Evolutionary conservation across 805 yeast genomes (phyloP).

Genomic region (Millerozyma acaciae): DNA sequence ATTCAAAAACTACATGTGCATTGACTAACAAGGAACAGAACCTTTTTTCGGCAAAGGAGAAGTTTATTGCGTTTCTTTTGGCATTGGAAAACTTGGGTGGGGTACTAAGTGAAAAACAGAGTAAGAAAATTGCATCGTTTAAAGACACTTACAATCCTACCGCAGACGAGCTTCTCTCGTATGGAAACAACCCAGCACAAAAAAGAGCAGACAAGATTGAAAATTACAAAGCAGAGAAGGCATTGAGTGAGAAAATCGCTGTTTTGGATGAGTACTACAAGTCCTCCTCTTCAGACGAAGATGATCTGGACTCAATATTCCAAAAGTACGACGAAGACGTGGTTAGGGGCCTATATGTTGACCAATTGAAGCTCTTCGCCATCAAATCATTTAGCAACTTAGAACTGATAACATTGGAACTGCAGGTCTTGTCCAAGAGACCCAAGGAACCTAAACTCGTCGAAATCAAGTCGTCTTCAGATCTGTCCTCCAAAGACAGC

Average conservation of each 20-base stretch:
- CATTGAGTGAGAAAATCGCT: slow-evolving; percentile 42
- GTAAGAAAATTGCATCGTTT: slow-evolving; percentile 36
- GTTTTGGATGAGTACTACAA: slow-evolving; percentile 29
- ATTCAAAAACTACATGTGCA: slow-evolving; percentile 13
- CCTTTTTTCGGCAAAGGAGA: slow-evolving; percentile 31
- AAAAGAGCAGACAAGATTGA: slow-evolving; percentile 72
- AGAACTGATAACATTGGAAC: slow-evolving; percentile 61
- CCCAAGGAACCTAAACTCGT: slow-evolving; percentile 13
- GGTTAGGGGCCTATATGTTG: slow-evolving; percentile 51
- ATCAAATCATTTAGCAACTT: slow-evolving; percentile 52
- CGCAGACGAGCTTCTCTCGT: slow-evolving; percentile 27
- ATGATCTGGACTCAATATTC: slow-evolving; percentile 18
- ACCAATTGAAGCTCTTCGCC: slow-evolving; percentile 51
- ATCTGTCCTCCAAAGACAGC: slow-evolving; percentile 8
- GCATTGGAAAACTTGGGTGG: slow-evolving; percentile 38
- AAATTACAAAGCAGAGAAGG: slow-evolving; percentile 58
- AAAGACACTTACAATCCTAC: slow-evolving; percentile 39
- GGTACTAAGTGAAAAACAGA: slow-evolving; percentile 37
- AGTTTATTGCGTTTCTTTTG: slow-evolving; percentile 43
- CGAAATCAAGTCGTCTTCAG: neutral
- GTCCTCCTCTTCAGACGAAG: slow-evolving; percentile 2
- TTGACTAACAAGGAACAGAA: slow-evolving; percentile 23
- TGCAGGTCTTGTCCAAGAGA: slow-evolving; percentile 53
- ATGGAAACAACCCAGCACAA: slow-evolving; percentile 33
- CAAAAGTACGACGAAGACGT: slow-evolving; percentile 59